Evolutionary conservation across 306 rosid species (phyloP).

Genomic region (Carpinus fangiana): DNA sequence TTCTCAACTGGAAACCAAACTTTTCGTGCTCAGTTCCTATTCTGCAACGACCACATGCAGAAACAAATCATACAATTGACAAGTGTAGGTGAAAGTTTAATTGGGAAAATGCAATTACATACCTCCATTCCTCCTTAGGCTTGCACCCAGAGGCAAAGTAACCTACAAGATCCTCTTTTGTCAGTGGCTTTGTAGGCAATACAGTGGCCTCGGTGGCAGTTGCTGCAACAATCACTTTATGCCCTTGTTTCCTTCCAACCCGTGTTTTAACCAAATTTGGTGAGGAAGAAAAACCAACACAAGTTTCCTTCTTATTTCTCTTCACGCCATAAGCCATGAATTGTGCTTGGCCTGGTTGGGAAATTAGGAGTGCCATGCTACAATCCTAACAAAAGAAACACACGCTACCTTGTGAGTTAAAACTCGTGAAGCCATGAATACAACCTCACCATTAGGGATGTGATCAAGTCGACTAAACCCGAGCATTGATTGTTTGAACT

Average conservation of each 20-base stretch:
- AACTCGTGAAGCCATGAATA: no score
- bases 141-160: constrained; percentile 75
- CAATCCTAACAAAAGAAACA: constrained; percentile 15
- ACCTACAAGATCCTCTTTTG: constrained; percentile 74
- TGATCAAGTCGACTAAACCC: no score
- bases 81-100: neutral
- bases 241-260: constrained; percentile 29
- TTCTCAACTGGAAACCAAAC: constrained; percentile 85
- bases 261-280: no score
- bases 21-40: constrained; percentile 99
- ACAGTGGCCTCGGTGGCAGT: constrained; percentile 86
- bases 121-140: constrained; percentile 47
- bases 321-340: constrained; percentile 4
- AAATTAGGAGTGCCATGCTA: constrained; percentile 50
- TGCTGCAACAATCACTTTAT: constrained; percentile 61
- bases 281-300: constrained; percentile 35
- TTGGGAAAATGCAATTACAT: neutral
- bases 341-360: constrained; percentile 35
- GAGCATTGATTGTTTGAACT: no score
- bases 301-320: constrained; percentile 38
- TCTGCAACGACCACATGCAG: constrained; percentile 44
- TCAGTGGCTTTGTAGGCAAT: constrained; percentile 64
- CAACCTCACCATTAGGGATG: no score
- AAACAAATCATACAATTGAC: no score
- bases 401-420: neutral